These are phyloP conservation scores for Comarum palustre DNA, from an alignment of 306 rosid genomes.

Conservation along the genomic window DNA sequence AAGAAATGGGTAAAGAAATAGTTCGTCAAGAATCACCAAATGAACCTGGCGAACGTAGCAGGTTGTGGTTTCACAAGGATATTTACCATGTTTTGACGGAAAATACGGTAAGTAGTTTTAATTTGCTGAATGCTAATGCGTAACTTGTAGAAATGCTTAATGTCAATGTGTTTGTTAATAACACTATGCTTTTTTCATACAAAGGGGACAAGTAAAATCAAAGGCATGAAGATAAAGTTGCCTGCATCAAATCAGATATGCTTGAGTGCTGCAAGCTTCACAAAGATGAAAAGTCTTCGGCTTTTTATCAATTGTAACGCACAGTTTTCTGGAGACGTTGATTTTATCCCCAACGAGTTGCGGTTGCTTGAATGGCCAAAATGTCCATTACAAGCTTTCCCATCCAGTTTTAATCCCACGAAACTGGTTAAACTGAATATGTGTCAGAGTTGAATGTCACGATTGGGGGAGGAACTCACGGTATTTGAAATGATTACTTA, in stretches of 20 bases:
- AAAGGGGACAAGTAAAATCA: not conserved
- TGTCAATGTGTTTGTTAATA: too few species aligned
- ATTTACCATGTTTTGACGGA: not conserved
- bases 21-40: not conserved
- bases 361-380: not conserved
- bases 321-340: not conserved
- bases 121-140: too few species aligned
- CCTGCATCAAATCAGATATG: not conserved
- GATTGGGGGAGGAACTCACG: not conserved
- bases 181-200: not conserved
- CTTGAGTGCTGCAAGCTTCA: not conserved
- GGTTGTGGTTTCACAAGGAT: not conserved
- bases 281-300: not conserved
- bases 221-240: not conserved
- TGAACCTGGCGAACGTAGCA: not conserved
- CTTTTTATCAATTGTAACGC: not conserved
- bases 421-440: not conserved
- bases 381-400: not conserved
- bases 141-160: too few species aligned
- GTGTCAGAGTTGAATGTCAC: not conserved
- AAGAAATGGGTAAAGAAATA: not conserved
- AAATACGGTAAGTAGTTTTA: not conserved
- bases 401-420: not conserved
- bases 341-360: not conserved
- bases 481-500: too few species aligned